Base-by-base conservation (phyloP, 1,284 basidiomycete species). In the Austropuccinia psidii region DNA sequence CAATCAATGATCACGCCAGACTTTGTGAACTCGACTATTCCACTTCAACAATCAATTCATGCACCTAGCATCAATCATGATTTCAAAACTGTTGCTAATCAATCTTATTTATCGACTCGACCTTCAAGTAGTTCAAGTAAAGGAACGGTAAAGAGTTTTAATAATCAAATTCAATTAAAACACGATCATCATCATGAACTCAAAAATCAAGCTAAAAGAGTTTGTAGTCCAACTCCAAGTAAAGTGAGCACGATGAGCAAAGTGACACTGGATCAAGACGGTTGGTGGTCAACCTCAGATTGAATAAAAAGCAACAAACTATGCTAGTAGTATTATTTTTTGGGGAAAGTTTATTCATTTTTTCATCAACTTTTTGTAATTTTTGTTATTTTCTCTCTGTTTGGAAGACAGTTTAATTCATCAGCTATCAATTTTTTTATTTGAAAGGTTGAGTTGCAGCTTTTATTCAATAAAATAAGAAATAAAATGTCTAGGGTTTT, bases 21-120 rank as follows among this genome's bases (percentile, higher is more conserved):
- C 27, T 49, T 64, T 27, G 29, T 64, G 43, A 47, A n/a, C 7
- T 64, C 61, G 5, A 64, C 45, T 3, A 64, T 64, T 47, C 41
- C 61, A 7, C 35, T 64, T 13, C 47, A 17, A 19, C 43, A 64
- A 4, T 64, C 61, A 27, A 49, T 64, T n/a, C 61, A 64, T 64
- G 61, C 61, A 5, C 61, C 61, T 19, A 8, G 33, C n/a, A 21
- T 5, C 35, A 4, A 35, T 33, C 31, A 15, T 11, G 35, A 24
- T 64, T 35, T 19, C 21, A n/a, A 45, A 11, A 11, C 11, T 11
- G 11, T 11, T 45, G 43, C 11, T 11, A 45, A 45, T 45, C 43
- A 45, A 45, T 45, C 43, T 45, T 45, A n/a, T 45, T 45, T 45
- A 11, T 45, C 43, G 43, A 45, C 11, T 45, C 11, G 43, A 45